Conservation (phyloP, 345 rosid genomes). For the Dimocarpus longan region DNA sequence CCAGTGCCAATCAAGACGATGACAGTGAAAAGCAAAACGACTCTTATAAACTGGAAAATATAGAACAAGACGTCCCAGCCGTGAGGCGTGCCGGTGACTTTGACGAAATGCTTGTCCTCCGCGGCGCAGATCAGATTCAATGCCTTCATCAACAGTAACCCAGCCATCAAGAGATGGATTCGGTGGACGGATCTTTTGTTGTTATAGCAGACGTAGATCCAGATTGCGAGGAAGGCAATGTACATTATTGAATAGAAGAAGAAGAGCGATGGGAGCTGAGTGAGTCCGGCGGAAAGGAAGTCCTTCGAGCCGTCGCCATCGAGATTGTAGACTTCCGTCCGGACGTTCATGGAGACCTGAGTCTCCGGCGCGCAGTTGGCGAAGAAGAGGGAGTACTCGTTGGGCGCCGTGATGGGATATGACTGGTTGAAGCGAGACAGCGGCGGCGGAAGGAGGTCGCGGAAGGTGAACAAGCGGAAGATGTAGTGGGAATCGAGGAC, state of each 20-base stretch:
- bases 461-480: conserved; percentile 64
- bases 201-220: conserved; percentile 58
- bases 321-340: conserved; percentile 71
- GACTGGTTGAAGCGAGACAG: conserved; percentile 59
- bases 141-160: conserved; percentile 76
- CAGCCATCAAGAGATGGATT: conserved; percentile 87
- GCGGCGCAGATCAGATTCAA: conserved; percentile 90
- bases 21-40: conserved; percentile 83
- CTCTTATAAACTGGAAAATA: conserved; percentile 86
- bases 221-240: conserved; percentile 54
- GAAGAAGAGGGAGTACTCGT: conserved; percentile 89
- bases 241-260: conserved; percentile 59
- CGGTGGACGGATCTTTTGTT: conserved; percentile 67
- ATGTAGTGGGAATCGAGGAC: conserved; percentile 79
- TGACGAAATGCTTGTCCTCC: conserved; percentile 82
- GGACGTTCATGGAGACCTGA: conserved; percentile 78
- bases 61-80: conserved; percentile 96
- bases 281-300: conserved; percentile 76
- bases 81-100: conserved; percentile 91
- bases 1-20: conserved; percentile 96
- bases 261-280: conserved; percentile 72
- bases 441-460: conserved; percentile 83
- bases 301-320: conserved; percentile 63
- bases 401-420: conserved; percentile 66
- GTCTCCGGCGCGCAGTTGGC: conserved; percentile 85